Conservation (phyloP, 2,329 filamentous ascomycete species). For the Coleophoma cylindrospora region DNA sequence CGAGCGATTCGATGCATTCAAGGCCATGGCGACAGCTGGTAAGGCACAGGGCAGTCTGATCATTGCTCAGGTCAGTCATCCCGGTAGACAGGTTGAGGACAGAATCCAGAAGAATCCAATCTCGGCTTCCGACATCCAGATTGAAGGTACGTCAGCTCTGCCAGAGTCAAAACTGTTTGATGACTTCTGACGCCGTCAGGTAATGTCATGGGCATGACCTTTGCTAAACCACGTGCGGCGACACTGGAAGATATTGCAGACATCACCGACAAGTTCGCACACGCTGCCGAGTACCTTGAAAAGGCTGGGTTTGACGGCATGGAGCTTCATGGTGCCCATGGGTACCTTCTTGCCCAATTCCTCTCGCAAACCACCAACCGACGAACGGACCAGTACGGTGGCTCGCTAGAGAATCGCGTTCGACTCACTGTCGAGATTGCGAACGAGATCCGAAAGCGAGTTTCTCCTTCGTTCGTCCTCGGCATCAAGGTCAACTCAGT, state of each 20-base stretch:
- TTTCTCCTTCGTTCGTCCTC: conserved; percentile 36
- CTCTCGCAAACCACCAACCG: conserved; percentile 22
- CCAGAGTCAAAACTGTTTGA: not conserved
- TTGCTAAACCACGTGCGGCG: conserved; percentile 47
- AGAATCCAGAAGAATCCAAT: conserved; percentile 31
- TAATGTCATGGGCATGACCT: conserved; percentile 39
- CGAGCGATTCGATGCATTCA: conserved; percentile 55
- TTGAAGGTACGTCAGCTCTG: conserved; percentile 20
- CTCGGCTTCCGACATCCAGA: conserved; percentile 33
- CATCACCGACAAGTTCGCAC: conserved; percentile 56
- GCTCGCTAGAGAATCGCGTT: conserved; percentile 25
- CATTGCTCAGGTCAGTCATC: conserved; percentile 58
- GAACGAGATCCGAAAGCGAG: conserved; percentile 46
- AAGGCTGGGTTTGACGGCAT: conserved; percentile 55
- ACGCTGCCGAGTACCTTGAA: conserved; percentile 56
- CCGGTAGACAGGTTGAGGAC: conserved; percentile 39
- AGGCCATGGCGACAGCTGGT: conserved; percentile 44
- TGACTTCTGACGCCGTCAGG: conserved; percentile 4
- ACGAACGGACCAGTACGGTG: conserved; percentile 25
- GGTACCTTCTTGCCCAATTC: conserved; percentile 27
- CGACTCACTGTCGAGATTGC: conserved; percentile 51
- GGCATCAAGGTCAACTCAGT: conserved; percentile 54
- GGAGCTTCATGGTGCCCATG: conserved; percentile 25
- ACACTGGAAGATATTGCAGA: conserved; percentile 47
- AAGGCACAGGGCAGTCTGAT: conserved; percentile 54